Evolutionary conservation across 2,329 filamentous ascomycete genomes (phyloP).

Genomic region (Colletotrichum sp.): DNA sequence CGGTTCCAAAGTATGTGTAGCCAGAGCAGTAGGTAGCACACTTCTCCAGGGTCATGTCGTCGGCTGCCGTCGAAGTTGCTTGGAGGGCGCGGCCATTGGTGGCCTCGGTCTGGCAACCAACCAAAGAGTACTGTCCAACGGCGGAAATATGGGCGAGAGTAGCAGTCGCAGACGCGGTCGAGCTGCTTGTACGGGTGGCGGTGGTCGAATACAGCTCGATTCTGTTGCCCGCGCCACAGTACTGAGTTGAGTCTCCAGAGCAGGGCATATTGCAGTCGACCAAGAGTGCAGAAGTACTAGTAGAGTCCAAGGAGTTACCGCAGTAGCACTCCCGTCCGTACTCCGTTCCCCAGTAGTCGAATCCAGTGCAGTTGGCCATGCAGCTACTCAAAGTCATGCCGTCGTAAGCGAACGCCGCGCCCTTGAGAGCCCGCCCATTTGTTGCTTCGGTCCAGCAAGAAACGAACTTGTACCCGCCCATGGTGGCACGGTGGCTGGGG

Average conservation of each 20-base stretch:
- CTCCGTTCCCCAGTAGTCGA: slow-evolving; percentile 55
- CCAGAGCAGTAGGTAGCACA: slow-evolving; percentile 38
- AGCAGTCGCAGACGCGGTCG: slow-evolving; percentile 33
- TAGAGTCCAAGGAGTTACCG: slow-evolving; percentile 39
- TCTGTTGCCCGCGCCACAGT: slow-evolving; percentile 47
- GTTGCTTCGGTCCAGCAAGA: slow-evolving; percentile 64
- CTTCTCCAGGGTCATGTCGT: slow-evolving; percentile 42
- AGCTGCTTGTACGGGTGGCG: slow-evolving; percentile 30
- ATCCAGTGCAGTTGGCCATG: slow-evolving; percentile 49
- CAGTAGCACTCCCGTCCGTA: slow-evolving; percentile 60
- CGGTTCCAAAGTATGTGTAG: slow-evolving; percentile 42
- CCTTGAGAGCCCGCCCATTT: slow-evolving; percentile 50
- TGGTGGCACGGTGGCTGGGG: slow-evolving; percentile 39
- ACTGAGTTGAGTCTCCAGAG: slow-evolving; percentile 43
- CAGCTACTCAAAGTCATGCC: slow-evolving; percentile 56
- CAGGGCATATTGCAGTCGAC: slow-evolving; percentile 43
- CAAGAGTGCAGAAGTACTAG: slow-evolving; percentile 30
- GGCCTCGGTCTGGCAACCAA: slow-evolving; percentile 46
- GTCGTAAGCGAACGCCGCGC: slow-evolving; percentile 46
- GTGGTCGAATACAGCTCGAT: slow-evolving; percentile 49
- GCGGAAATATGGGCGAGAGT: slow-evolving; percentile 36
- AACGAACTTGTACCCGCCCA: slow-evolving; percentile 59
- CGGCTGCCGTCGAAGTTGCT: slow-evolving; percentile 32
- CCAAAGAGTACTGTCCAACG: slow-evolving; percentile 36
- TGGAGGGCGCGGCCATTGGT: slow-evolving; percentile 39